Evolutionary conservation across 2,329 filamentous ascomycete genomes (phyloP).

Genomic region (Claviceps sp.): DNA sequence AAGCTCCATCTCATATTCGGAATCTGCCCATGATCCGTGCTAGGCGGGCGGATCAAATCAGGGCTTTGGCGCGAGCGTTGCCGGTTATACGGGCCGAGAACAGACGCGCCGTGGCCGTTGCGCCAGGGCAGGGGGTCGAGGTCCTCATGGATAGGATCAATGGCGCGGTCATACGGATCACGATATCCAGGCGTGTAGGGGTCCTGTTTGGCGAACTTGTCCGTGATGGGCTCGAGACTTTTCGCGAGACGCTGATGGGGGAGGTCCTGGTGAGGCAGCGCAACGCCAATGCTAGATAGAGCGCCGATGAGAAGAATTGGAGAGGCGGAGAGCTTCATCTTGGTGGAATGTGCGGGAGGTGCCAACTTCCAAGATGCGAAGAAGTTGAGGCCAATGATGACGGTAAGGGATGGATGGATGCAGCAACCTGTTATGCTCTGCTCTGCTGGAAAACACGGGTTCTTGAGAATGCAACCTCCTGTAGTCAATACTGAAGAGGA

Average conservation of each 20-base stretch:
- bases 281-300: constrained; percentile 9
- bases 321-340: constrained; percentile 14
- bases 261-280: constrained; percentile 30
- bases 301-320: constrained; percentile 16
- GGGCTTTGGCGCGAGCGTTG: constrained; percentile 56
- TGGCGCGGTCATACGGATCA: constrained; percentile 48
- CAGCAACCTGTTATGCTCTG: too few relatives aligned
- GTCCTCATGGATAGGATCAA: constrained; percentile 45
- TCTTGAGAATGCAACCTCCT: too few relatives aligned
- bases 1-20: constrained; percentile 63
- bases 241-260: constrained; percentile 40
- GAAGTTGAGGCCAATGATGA: neutral
- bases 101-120: constrained; percentile 49
- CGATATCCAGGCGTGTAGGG: constrained; percentile 47
- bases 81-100: constrained; percentile 57
- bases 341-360: neutral
- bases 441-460: too few relatives aligned
- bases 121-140: constrained; percentile 53
- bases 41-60: constrained; percentile 57
- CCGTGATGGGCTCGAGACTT: constrained; percentile 34
- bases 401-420: too few relatives aligned
- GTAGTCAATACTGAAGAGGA: neutral
- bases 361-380: neutral
- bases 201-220: constrained; percentile 23
- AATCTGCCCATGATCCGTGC: constrained; percentile 58